Base-by-base conservation (phyloP, 1,139 yeast species). In the Hanseniaspora uvarum region DNA sequence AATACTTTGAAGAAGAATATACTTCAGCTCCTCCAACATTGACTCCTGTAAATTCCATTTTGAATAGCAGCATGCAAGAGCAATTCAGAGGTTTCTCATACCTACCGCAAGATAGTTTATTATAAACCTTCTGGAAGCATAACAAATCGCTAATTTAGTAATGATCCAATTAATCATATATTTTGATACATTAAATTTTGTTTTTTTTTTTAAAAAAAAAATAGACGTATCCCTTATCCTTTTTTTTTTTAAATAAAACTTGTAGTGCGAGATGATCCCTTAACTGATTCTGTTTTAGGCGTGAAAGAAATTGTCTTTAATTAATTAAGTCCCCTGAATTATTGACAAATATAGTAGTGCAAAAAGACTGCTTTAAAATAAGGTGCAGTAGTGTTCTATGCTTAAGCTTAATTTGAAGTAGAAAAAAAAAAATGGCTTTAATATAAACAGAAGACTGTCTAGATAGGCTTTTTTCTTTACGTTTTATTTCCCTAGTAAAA, bases 1-100 rank as follows among this genome's bases (percentile, higher is more conserved):
- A 94, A 21, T 88, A 88, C 71, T 92, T 92, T 65, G 98, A 92
- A 70, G 84, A 83, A 64, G 97, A 92, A 66, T 92, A 92, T 66
- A 92, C 98, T 0, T 80, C 87, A 1, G 97, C 94, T 65, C 86
- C 94, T 33, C 97, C 98, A 39, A 83, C 95, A 53, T 75, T 92
- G 68, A 92, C 98, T 0, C 98, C 98, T 1, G 92, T 92, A 50
- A 92, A 86, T 58, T 83, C 95, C 18, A 82, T 86, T 4, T 75
- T 92, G 65, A 84, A 94, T 16, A 80, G 94, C 0, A 81, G 82
- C 44, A 84, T 86, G 81, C 98, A 92, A 73, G 96, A 92, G 64
- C 94, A 87, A 71, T 92, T 92, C 76, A 80, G 97, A 63, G 98
- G 98, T 4, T 92, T 92, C 70, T 86, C 96, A 1, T 92, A 87